These are phyloP conservation scores for Fistulifera solaris DNA, from an alignment of 108 stramenopile species.

Conservation along the genomic window DNA sequence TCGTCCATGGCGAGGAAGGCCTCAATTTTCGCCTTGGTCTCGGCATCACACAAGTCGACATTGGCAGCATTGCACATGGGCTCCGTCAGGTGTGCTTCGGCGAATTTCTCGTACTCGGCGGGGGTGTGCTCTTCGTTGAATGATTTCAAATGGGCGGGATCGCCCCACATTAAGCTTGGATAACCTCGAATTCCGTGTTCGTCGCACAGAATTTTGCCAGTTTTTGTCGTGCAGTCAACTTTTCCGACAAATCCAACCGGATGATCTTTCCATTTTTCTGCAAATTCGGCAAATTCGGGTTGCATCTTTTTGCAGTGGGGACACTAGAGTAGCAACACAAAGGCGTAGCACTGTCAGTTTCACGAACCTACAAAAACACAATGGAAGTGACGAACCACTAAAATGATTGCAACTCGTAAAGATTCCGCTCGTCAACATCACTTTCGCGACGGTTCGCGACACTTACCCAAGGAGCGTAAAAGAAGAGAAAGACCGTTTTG, in stretches of 20 bases:
- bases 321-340: slow-evolving; percentile 47
- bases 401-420: too few relatives aligned
- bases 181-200: slow-evolving; percentile 52
- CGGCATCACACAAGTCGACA: slow-evolving; percentile 63
- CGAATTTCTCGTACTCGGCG: slow-evolving; percentile 70
- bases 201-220: slow-evolving; percentile 57
- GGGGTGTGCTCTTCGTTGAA: slow-evolving; percentile 67
- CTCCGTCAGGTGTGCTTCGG: slow-evolving; percentile 58
- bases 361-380: too few relatives aligned
- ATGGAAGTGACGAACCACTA: too few relatives aligned
- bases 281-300: slow-evolving; percentile 69
- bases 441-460: too few relatives aligned
- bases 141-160: slow-evolving; percentile 42
- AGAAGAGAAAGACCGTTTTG: slow-evolving; percentile 73
- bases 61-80: slow-evolving; percentile 54
- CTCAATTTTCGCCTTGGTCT: slow-evolving; percentile 45
- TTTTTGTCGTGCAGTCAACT: slow-evolving; percentile 69
- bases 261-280: slow-evolving; percentile 37
- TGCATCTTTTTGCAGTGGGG: slow-evolving; percentile 67
- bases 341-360: slow-evolving; percentile 20
- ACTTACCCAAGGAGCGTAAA: slow-evolving; percentile 60
- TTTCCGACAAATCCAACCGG: slow-evolving; percentile 45
- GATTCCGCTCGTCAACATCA: too few relatives aligned
- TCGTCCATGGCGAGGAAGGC: slow-evolving; percentile 40
- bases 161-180: slow-evolving; percentile 75